Percentiles rank a stretch among this genome's conserved stretches.
These are phyloP conservation scores for Daldinia sp. DNA, from an alignment of 2,329 filamentous ascomycete species.

Conservation along the genomic window DNA sequence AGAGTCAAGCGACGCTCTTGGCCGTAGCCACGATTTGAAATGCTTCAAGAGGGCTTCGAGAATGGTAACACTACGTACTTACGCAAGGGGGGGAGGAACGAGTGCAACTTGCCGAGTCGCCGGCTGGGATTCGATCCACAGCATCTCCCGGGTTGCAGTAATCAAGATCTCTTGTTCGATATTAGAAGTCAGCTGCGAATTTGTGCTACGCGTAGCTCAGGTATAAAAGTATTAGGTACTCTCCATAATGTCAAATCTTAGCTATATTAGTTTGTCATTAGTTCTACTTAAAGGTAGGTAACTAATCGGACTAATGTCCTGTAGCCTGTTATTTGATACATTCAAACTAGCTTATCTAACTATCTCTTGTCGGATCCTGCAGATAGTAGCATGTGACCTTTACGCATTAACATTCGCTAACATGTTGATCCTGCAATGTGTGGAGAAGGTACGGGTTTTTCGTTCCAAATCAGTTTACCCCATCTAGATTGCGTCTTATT, in stretches of 20 bases:
- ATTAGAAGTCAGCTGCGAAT: constrained; percentile 1
- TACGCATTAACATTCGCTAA: constrained; percentile 7
- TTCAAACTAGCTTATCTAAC: background rate
- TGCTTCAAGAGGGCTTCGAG: constrained; percentile 25
- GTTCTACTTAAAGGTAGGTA: background rate
- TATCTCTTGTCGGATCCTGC: background rate
- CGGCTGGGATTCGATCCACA: constrained; percentile 21
- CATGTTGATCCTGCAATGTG: constrained; percentile 7
- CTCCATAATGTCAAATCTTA: background rate
- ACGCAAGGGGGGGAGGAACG: constrained; percentile 14
- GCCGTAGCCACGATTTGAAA: constrained; percentile 35
- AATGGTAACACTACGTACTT: constrained; percentile 28
- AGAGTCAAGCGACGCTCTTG: constrained; percentile 35
- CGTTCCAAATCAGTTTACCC: constrained; percentile 7
- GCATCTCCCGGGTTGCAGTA: constrained; percentile 21
- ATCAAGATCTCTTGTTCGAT: constrained; percentile 3
- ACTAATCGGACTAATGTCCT: too few species aligned
- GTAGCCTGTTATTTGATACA: too few species aligned
- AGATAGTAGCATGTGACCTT: background rate
- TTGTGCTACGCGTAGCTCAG: background rate
- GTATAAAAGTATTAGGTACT: background rate
- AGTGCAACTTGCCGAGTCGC: constrained; percentile 25
- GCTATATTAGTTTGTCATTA: background rate
- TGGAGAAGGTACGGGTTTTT: background rate
- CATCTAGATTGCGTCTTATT: background rate